phyloP scores from a whole-genome alignment of 192 early-diverging fungal species.

The Radiomyces spectabilis region DNA sequence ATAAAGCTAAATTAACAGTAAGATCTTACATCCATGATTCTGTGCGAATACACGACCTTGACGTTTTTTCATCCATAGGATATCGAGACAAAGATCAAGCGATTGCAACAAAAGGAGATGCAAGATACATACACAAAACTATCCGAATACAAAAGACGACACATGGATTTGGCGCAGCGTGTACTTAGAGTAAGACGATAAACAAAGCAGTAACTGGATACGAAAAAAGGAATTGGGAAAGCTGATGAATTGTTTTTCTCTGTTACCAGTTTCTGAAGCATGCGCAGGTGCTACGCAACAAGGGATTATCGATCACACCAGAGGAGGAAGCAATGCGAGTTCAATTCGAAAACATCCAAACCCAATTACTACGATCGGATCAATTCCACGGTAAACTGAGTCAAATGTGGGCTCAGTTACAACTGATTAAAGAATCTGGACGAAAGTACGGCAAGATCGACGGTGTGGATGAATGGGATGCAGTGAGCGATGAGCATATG shows the following conservation, averaged over 20 bases:
- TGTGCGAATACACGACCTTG: neutral
- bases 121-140: constrained; percentile 67
- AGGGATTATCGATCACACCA: constrained; percentile 70
- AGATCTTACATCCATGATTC: neutral
- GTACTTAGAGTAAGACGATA: constrained; percentile 50
- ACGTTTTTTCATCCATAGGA: constrained; percentile 2
- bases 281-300: constrained; percentile 74
- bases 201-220: neutral
- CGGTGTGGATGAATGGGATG: constrained; percentile 8
- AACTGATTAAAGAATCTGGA: constrained; percentile 58
- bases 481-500: constrained; percentile 6
- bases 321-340: constrained; percentile 79
- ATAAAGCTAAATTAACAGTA: constrained; percentile 64
- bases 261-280: constrained; percentile 16
- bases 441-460: constrained; percentile 23
- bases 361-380: constrained; percentile 68
- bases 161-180: constrained; percentile 68
- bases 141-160: constrained; percentile 66
- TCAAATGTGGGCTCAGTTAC: constrained; percentile 75
- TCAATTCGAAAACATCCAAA: constrained; percentile 65
- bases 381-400: constrained; percentile 74
- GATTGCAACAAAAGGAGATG: constrained; percentile 43
- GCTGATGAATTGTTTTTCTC: neutral
- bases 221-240: neutral
- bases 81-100: constrained; percentile 13